Evolutionary conservation across 805 yeast species (phyloP).

Genomic region (Grigorovia humatica): DNA sequence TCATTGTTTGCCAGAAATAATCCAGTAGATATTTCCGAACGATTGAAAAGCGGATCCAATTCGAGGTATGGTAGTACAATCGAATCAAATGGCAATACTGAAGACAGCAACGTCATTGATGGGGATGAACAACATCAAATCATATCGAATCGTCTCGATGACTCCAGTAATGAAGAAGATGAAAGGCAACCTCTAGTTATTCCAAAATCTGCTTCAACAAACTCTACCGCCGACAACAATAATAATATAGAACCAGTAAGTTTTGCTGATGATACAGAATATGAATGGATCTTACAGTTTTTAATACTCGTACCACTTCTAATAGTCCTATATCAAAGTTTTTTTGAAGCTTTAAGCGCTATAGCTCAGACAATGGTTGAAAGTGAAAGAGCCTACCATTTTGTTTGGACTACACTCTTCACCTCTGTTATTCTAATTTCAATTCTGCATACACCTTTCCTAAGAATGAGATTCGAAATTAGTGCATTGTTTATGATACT

Average conservation of each 20-base stretch:
- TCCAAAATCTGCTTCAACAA: neutral
- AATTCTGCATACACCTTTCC: constrained; percentile 1
- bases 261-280: constrained; percentile 27
- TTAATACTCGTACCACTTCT: constrained; percentile 57
- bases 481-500: neutral
- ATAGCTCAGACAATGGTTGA: constrained; percentile 66
- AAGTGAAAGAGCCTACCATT: constrained; percentile 34
- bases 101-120: neutral
- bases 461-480: constrained; percentile 1
- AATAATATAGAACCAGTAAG: too few relatives aligned
- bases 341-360: constrained; percentile 35
- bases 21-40: neutral
- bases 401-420: constrained; percentile 28
- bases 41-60: too few relatives aligned
- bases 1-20: neutral
- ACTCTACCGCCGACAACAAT: neutral
- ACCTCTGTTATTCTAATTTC: constrained; percentile 29
- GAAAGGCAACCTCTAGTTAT: constrained; percentile 28
- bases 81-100: neutral
- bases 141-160: neutral
- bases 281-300: constrained; percentile 78
- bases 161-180: constrained; percentile 6
- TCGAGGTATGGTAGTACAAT: neutral
- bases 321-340: constrained; percentile 43
- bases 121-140: neutral